Evolutionary conservation across 2,329 filamentous ascomycete species (phyloP).

Genomic region (Neofusicoccum kwambonambiense): DNA sequence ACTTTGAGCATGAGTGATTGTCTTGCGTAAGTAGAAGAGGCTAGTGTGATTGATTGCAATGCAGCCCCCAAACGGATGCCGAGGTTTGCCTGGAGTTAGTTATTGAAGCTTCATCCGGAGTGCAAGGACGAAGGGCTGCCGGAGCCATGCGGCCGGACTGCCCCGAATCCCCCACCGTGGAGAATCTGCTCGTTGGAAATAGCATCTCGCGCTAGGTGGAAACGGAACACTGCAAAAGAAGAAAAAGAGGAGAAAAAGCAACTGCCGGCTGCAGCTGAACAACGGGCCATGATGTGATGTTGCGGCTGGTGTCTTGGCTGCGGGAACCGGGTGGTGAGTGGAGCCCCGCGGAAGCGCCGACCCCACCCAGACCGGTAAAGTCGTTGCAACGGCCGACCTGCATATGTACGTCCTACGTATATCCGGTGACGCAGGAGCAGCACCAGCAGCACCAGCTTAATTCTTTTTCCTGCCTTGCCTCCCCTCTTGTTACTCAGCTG

Average conservation of each 20-base stretch:
- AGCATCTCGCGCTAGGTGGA: too few species aligned
- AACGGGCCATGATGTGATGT: not conserved
- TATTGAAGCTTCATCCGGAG: too few species aligned
- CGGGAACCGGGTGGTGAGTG: not conserved
- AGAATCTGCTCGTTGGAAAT: too few species aligned
- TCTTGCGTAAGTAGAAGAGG: too few species aligned
- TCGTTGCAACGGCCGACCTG: conserved; percentile 1
- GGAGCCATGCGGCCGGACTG: too few species aligned
- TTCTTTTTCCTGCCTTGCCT: not conserved
- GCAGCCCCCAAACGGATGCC: too few species aligned
- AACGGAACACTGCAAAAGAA: not conserved
- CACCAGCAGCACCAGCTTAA: not conserved
- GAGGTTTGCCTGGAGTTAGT: too few species aligned
- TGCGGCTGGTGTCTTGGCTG: not conserved
- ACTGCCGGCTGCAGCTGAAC: not conserved
- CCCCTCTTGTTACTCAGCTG: not conserved
- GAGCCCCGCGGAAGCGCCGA: not conserved
- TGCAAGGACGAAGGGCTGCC: not conserved
- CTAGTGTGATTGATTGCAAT: too few species aligned
- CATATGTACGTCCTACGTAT: not conserved
- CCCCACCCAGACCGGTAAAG: not conserved
- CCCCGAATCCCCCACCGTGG: not conserved
- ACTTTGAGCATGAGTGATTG: not conserved
- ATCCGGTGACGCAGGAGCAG: not conserved
- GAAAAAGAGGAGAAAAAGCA: not conserved